These are phyloP conservation scores for Purpureocillium lavendulum DNA, from an alignment of 2,329 filamentous ascomycete genomes.

Conservation along the genomic window DNA sequence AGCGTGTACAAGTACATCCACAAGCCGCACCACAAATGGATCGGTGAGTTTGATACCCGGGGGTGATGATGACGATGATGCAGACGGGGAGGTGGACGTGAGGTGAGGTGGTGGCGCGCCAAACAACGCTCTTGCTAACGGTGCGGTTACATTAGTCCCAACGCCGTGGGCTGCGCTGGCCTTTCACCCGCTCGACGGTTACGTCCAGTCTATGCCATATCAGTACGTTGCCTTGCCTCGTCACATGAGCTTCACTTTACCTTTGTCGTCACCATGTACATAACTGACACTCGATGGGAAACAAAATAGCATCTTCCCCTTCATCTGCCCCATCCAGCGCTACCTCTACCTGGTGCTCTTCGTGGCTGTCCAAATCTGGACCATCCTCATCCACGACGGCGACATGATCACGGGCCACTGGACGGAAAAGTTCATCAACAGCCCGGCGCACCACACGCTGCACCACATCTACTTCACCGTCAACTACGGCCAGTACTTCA, in stretches of 20 bases:
- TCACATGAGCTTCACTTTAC: too few relatives aligned
- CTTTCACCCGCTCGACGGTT: slow-evolving; percentile 38
- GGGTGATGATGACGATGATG: too few relatives aligned
- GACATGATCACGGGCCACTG: slow-evolving; percentile 39
- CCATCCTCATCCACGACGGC: slow-evolving; percentile 40
- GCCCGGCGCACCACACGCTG: slow-evolving; percentile 37
- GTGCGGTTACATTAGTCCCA: slow-evolving; percentile 22
- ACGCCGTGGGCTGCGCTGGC: slow-evolving; percentile 38
- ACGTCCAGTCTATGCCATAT: slow-evolving; percentile 36
- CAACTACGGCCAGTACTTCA: slow-evolving; percentile 42
- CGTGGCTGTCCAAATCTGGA: slow-evolving; percentile 36
- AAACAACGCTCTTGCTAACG: slow-evolving; percentile 8
- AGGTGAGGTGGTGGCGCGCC: too few relatives aligned
- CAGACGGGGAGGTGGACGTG: too few relatives aligned
- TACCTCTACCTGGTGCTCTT: slow-evolving; percentile 36
- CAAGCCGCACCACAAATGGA: slow-evolving; percentile 42
- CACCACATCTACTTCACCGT: slow-evolving; percentile 42
- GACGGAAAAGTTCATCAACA: slow-evolving; percentile 38
- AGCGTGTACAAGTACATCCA: slow-evolving; percentile 37
- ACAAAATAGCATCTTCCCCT: neutral
- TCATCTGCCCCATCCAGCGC: slow-evolving; percentile 33
- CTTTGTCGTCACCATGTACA: too few relatives aligned
- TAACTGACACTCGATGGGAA: too few relatives aligned
- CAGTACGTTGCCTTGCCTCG: slow-evolving; percentile 22
- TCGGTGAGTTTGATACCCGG: slow-evolving; percentile 17